These are phyloP conservation scores for Syncephalastrum racemosum DNA, from an alignment of 371 early-diverging fungal species.

Conservation along the genomic window DNA sequence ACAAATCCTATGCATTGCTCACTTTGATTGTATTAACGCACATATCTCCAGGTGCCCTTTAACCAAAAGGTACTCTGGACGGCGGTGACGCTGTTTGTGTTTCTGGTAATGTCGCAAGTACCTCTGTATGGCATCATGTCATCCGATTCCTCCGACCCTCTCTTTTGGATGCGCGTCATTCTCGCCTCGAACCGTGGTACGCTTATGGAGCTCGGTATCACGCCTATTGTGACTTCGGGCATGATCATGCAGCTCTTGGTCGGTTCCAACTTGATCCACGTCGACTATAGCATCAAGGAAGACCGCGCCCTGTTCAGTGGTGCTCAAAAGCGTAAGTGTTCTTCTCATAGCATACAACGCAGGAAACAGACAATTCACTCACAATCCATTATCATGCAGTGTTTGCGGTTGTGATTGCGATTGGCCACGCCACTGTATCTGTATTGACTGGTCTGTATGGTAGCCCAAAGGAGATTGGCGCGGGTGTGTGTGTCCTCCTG, in stretches of 20 bases:
- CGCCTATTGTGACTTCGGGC: constrained; percentile 99
- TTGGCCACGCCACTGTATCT: constrained; percentile 97
- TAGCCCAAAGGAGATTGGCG: constrained; percentile 91
- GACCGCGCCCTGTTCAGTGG: constrained; percentile 98
- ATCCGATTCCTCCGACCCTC: constrained; percentile 95
- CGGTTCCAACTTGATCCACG: constrained; percentile 95
- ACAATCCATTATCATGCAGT: constrained; percentile 40
- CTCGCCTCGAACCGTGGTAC: constrained; percentile 99
- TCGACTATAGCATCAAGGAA: constrained; percentile 98
- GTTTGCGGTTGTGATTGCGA: constrained; percentile 91
- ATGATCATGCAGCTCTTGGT: constrained; percentile 99
- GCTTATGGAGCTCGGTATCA: constrained; percentile 99
- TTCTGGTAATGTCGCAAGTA: constrained; percentile 99
- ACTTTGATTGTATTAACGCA: constrained; percentile 8
- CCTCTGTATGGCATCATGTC: constrained; percentile 99
- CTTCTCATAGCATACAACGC: too few relatives aligned
- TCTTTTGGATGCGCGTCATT: constrained; percentile 99
- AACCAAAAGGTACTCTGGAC: constrained; percentile 99
- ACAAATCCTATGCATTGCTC: not conserved
- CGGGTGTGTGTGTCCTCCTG: constrained; percentile 90
- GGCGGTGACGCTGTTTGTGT: constrained; percentile 96
- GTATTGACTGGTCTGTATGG: constrained; percentile 99
- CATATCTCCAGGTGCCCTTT: constrained; percentile 81
- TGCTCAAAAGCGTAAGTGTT: constrained; percentile 90
- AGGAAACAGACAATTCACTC: too few relatives aligned